Conservation (phyloP, 495 filamentous ascomycete species). For the Penicillium atrosanguineum region DNA sequence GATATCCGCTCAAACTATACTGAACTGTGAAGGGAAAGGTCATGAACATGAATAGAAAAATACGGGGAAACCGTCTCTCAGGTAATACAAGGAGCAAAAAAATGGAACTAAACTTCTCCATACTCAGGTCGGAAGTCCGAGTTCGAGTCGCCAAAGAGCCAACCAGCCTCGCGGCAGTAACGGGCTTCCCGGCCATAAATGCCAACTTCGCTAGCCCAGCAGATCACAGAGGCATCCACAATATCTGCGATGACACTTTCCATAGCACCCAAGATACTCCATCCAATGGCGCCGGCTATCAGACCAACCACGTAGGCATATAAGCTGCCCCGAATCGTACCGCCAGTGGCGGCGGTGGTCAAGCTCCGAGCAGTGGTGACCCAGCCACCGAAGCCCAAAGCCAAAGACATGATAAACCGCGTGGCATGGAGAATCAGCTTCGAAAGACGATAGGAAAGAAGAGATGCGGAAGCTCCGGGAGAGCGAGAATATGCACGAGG, state of each 20-base stretch:
- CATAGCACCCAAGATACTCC: conserved; percentile 92
- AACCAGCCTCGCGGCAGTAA: conserved; percentile 84
- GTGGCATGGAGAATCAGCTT: conserved; percentile 90
- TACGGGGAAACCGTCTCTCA: conserved; percentile 3
- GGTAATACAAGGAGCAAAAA: conserved; percentile 2
- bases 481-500: conserved; percentile 40
- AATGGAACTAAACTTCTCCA: conserved; percentile 16
- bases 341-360: conserved; percentile 49
- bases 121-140: conserved; percentile 12
- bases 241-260: conserved; percentile 91
- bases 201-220: conserved; percentile 86
- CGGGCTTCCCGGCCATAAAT: conserved; percentile 64
- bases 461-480: conserved; percentile 35
- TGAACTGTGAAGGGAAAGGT: neutral
- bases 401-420: conserved; percentile 81
- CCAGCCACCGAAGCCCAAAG: conserved; percentile 94
- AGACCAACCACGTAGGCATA: conserved; percentile 95
- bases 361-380: conserved; percentile 83
- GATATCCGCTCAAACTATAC: conserved; percentile 9
- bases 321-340: conserved; percentile 70
- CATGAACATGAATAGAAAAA: neutral
- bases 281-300: conserved; percentile 88
- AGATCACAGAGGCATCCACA: conserved; percentile 87
- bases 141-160: conserved; percentile 65
- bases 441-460: conserved; percentile 78